These are phyloP conservation scores for Claviceps sp. DNA, from an alignment of 2,329 filamentous ascomycete genomes.

Conservation along the genomic window DNA sequence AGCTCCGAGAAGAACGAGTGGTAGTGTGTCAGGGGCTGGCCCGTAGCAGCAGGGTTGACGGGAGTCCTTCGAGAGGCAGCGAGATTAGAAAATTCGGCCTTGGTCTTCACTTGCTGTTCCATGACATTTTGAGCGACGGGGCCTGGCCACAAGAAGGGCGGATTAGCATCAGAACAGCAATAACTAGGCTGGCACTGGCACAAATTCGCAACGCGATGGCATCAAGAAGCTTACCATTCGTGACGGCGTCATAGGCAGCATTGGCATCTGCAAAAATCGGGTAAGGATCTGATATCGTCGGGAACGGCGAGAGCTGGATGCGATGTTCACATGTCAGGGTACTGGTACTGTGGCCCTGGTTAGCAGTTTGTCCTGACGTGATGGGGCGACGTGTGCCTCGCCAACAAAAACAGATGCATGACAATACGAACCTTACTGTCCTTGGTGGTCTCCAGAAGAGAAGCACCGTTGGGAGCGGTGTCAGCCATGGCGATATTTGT, in stretches of 20 bases:
- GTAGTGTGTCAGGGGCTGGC: slow-evolving; percentile 53
- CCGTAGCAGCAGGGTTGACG: slow-evolving; percentile 38
- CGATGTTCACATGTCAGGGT: slow-evolving; percentile 3
- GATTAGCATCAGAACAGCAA: slow-evolving; percentile 3
- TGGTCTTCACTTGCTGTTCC: slow-evolving; percentile 41
- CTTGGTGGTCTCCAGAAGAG: slow-evolving; percentile 33
- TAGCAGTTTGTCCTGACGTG: background rate
- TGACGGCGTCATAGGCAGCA: slow-evolving; percentile 33
- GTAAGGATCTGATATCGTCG: slow-evolving; percentile 1
- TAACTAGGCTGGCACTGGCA: slow-evolving; percentile 9
- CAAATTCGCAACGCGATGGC: background rate
- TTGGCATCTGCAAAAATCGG: slow-evolving; percentile 27
- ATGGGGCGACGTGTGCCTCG: background rate
- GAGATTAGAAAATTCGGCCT: slow-evolving; percentile 42
- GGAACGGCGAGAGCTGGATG: slow-evolving; percentile 1
- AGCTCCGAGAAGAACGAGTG: slow-evolving; percentile 59
- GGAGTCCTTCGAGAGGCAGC: slow-evolving; percentile 44
- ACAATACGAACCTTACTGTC: slow-evolving; percentile 36
- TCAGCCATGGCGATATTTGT: slow-evolving; percentile 16
- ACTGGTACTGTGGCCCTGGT: background rate
- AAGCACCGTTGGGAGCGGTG: slow-evolving; percentile 31
- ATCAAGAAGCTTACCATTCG: slow-evolving; percentile 22
- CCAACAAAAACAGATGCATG: slow-evolving; percentile 3
- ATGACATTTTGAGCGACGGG: slow-evolving; percentile 46
- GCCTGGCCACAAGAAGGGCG: slow-evolving; percentile 22